A percentile compares a stretch with the other conserved stretches of the same genome.
These are phyloP conservation scores for Ceratocystis albifundus DNA, from an alignment of 2,329 filamentous ascomycete species.

Conservation along the genomic window DNA sequence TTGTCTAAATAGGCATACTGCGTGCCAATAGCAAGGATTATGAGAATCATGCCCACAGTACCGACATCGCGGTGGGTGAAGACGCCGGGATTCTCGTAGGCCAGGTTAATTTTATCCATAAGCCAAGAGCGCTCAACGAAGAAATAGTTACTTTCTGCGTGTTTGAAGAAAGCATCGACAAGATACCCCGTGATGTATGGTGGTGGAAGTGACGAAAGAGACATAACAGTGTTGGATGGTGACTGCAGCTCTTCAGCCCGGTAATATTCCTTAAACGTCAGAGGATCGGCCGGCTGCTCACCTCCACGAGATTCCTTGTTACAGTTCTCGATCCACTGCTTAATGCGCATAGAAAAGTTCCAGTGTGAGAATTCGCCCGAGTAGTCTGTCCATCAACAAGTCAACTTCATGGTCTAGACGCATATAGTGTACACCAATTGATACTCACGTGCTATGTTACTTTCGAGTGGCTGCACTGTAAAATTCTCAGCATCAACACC, in stretches of 20 bases:
- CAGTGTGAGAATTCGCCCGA: constrained; percentile 43
- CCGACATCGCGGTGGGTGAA: constrained; percentile 34
- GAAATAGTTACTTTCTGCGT: constrained; percentile 40
- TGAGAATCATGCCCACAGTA: constrained; percentile 37
- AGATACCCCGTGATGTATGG: constrained; percentile 39
- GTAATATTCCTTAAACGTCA: constrained; percentile 35
- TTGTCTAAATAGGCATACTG: constrained; percentile 40
- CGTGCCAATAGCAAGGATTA: constrained; percentile 40
- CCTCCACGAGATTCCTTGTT: constrained; percentile 10
- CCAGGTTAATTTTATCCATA: constrained; percentile 31
- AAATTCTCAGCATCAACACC: constrained; percentile 32
- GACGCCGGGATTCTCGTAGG: constrained; percentile 33
- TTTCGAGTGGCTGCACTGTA: constrained; percentile 34
- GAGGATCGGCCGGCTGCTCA: constrained; percentile 20
- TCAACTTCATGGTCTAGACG: neutral
- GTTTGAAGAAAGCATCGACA: constrained; percentile 37
- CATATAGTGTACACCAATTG: constrained; percentile 5
- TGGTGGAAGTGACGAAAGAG: constrained; percentile 36
- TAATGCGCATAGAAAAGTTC: constrained; percentile 43
- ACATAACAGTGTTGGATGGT: constrained; percentile 31
- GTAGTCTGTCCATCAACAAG: constrained; percentile 32
- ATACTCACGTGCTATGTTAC: constrained; percentile 34
- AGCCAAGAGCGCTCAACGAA: constrained; percentile 38
- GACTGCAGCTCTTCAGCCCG: constrained; percentile 38
- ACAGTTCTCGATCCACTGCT: constrained; percentile 38